Conservation (phyloP, 225 moss, liverwort and hornwort genomes). For the Pleurozium schreberi region DNA sequence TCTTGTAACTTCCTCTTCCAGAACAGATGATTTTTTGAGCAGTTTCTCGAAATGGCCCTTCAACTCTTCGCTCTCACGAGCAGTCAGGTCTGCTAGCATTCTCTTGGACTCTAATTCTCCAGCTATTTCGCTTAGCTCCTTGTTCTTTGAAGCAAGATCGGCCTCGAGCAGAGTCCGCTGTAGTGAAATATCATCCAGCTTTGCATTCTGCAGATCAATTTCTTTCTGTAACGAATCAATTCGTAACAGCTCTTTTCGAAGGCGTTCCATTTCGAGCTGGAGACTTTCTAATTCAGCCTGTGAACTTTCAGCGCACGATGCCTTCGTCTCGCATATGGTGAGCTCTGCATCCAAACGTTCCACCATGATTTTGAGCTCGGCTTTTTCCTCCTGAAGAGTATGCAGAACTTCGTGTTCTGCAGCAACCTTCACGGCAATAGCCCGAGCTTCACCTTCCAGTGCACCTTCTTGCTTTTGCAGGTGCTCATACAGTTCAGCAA, state of each 20-base stretch:
- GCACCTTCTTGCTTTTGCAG: constrained; percentile 30
- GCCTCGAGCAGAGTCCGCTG: constrained; percentile 25
- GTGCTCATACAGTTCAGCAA: constrained; percentile 37
- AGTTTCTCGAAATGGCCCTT: constrained; percentile 13
- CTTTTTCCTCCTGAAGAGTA: constrained; percentile 39
- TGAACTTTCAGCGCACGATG: constrained; percentile 18
- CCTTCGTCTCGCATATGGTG: constrained; percentile 16
- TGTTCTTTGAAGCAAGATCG: constrained; percentile 23
- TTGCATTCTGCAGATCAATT: constrained; percentile 23
- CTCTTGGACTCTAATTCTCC: constrained; percentile 25
- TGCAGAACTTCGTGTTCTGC: constrained; percentile 33
- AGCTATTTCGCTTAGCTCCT: constrained; percentile 20
- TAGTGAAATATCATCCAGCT: constrained; percentile 12
- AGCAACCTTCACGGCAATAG: constrained; percentile 20
- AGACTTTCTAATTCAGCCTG: constrained; percentile 35
- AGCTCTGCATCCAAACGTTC: constrained; percentile 40
- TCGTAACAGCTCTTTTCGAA: constrained; percentile 14
- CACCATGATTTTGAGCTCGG: constrained; percentile 44
- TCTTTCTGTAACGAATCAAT: constrained; percentile 23
- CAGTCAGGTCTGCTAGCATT: constrained; percentile 7
- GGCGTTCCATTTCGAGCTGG: constrained; percentile 28
- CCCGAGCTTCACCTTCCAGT: constrained; percentile 30
- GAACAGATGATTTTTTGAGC: constrained; percentile 22
- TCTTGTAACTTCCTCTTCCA: constrained; percentile 55
- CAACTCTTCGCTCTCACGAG: constrained; percentile 19